Evolutionary conservation across 129 eudicot genomes (phyloP).

Genomic region (Flaveria trinervia): DNA sequence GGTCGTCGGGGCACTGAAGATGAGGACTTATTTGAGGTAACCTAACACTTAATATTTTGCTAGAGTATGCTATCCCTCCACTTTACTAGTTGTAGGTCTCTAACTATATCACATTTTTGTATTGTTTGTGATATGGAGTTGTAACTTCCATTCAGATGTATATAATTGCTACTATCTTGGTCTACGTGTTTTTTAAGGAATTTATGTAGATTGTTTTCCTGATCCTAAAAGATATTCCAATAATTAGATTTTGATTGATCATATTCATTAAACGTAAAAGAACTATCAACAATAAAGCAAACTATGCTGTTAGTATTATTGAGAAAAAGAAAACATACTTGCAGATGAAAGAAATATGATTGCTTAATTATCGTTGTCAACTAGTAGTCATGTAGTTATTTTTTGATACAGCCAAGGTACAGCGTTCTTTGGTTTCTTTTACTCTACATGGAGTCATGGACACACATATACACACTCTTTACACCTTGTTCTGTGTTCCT

Average conservation of each 20-base stretch:
- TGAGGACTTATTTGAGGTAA: slow-evolving; percentile 92
- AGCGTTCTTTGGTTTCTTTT: background rate
- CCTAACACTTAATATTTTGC: background rate
- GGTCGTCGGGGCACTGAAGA: slow-evolving; percentile 95
- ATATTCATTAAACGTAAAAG: background rate
- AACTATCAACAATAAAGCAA: background rate
- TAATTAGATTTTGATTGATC: background rate
- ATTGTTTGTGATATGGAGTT: background rate
- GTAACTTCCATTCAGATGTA: background rate
- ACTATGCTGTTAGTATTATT: background rate
- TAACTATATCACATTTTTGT: slow-evolving; percentile 8
- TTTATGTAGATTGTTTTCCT: background rate
- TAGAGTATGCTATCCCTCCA: background rate
- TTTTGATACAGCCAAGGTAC: background rate
- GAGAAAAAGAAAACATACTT: slow-evolving; percentile 5
- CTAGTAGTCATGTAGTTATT: background rate
- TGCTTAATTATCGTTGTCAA: background rate
- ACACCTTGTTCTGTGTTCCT: background rate
- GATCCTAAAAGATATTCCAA: slow-evolving; percentile 3
- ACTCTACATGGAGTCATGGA: background rate
- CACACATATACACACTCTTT: background rate
- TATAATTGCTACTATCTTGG: background rate
- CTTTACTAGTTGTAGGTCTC: background rate
- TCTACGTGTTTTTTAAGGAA: background rate
- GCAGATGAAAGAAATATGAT: background rate